Evolutionary conservation across 2,329 filamentous ascomycete species (phyloP).

Genomic region (Madurella mycetomatis): DNA sequence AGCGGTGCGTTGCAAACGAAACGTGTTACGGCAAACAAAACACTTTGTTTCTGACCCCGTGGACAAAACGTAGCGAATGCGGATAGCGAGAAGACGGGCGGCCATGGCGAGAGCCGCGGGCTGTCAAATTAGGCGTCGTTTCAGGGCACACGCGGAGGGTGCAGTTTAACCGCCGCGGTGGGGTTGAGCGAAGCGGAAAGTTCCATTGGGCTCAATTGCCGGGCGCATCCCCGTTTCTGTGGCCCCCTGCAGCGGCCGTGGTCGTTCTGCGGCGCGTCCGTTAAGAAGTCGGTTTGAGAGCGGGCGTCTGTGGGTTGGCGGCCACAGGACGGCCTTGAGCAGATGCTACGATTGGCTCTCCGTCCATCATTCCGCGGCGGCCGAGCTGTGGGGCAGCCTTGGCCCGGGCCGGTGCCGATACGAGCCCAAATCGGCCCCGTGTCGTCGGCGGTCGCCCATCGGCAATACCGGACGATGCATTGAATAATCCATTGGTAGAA

Average conservation of each 20-base stretch:
- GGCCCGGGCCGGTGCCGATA: conserved; percentile 15
- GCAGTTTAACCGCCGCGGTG: conserved; percentile 6
- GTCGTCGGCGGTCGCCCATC: neutral
- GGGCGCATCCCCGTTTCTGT: neutral
- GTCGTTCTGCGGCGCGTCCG: conserved; percentile 2
- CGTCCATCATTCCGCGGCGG: neutral
- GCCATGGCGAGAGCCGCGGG: neutral
- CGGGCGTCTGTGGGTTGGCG: neutral
- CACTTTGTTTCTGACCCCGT: neutral
- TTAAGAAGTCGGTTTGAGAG: conserved; percentile 2
- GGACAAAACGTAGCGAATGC: no score
- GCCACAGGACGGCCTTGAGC: conserved; percentile 4
- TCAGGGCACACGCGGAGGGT: neutral
- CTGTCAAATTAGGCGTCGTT: neutral
- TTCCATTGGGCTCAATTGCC: neutral
- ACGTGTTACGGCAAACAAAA: neutral
- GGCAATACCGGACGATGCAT: neutral
- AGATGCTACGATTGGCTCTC: conserved; percentile 11
- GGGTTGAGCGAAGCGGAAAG: no score
- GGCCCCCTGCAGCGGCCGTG: conserved; percentile 15
- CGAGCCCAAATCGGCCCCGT: conserved; percentile 4
- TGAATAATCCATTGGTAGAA: neutral
- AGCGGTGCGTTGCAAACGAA: no score
- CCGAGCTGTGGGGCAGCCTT: conserved; percentile 10
- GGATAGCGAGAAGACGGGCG: no score